phyloP scores from a whole-genome alignment of 306 rosid genomes.

The Quercus parvula region DNA sequence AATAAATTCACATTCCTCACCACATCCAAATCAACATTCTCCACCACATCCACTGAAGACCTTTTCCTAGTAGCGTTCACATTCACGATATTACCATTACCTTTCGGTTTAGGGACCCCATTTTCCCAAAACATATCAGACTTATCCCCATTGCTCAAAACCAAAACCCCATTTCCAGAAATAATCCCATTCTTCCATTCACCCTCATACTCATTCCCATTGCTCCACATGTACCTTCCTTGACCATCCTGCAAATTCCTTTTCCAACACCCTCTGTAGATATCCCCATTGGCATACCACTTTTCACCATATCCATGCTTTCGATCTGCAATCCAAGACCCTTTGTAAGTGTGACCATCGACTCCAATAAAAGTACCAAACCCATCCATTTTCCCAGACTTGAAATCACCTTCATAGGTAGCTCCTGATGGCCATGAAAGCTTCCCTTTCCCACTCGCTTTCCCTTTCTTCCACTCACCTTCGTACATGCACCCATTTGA shows the following conservation, averaged over 20 bases:
- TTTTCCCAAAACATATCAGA: constrained; percentile 48
- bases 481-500: constrained; percentile 50
- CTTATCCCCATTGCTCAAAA: constrained; percentile 40
- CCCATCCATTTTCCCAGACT: constrained; percentile 34
- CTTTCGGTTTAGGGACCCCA: constrained; percentile 27
- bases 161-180: constrained; percentile 38
- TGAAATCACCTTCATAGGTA: constrained; percentile 45
- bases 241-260: constrained; percentile 45
- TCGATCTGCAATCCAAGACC: constrained; percentile 34
- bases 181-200: constrained; percentile 42
- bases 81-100: constrained; percentile 20
- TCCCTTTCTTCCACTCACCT: constrained; percentile 46
- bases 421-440: constrained; percentile 56
- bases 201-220: constrained; percentile 45
- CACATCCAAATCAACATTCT: constrained; percentile 19
- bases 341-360: constrained; percentile 37
- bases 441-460: constrained; percentile 35
- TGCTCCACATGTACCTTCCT: constrained; percentile 50
- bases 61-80: constrained; percentile 32
- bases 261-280: constrained; percentile 46
- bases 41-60: constrained; percentile 26
- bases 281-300: constrained; percentile 42
- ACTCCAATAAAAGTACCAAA: constrained; percentile 33
- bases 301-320: constrained; percentile 45
- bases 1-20: constrained; percentile 32